Evolutionary conservation across 331 rosid genomes (phyloP).

Genomic region (Phaseolus coccineus): DNA sequence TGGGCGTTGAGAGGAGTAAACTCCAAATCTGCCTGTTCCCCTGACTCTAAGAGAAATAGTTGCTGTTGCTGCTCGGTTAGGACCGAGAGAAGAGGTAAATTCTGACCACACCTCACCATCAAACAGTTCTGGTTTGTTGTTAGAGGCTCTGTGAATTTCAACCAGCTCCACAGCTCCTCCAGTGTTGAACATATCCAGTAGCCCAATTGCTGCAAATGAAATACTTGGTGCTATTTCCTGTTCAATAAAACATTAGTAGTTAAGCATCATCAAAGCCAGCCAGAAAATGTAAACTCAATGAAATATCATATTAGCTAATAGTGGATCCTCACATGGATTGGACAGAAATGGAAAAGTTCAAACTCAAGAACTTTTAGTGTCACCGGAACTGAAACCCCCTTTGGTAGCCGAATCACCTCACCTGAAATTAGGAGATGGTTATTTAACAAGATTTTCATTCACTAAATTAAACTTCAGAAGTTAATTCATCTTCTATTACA

Average conservation of each 20-base stretch:
- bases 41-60: constrained; percentile 60
- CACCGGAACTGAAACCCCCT: constrained; percentile 85
- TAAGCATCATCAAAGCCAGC: neutral
- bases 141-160: constrained; percentile 49
- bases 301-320: neutral
- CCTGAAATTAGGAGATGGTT: constrained; percentile 54
- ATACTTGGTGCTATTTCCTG: constrained; percentile 70
- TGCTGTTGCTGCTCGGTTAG: constrained; percentile 53
- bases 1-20: constrained; percentile 75
- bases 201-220: constrained; percentile 85
- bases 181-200: constrained; percentile 83
- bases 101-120: constrained; percentile 61
- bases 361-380: constrained; percentile 80
- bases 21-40: constrained; percentile 85
- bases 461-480: neutral
- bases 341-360: constrained; percentile 89
- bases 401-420: constrained; percentile 73
- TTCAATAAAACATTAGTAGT: constrained; percentile 17
- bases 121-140: constrained; percentile 52
- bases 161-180: constrained; percentile 79
- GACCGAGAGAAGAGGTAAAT: constrained; percentile 49
- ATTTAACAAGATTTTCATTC: neutral
- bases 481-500: neutral
- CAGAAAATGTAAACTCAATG: neutral
- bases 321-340: constrained; percentile 61